Evolutionary conservation across 257 asterid species (phyloP), one percentile per base, ranked within the genome.

Genomic region (Nicotiana tomentosiformis): DNA sequence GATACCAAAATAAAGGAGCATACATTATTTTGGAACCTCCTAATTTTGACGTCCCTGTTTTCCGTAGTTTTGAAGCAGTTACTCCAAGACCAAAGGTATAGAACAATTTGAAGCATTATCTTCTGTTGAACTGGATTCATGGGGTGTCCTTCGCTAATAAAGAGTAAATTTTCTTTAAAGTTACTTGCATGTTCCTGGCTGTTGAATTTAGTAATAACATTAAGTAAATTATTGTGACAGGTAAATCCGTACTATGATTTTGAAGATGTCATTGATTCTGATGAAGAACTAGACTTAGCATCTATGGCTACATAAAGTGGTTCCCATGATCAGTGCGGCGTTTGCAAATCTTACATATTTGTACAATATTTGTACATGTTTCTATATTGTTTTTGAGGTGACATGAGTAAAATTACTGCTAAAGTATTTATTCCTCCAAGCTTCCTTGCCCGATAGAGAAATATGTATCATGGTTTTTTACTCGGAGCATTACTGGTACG

Each of bases 61-160:
- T 92, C 83, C 97, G 78, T 79, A 92, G 92, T 88, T 96, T 94
- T 82, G 97, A 92, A 82, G 99, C 99, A 66, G 90, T 96, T 86
- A 84, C 93, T 84, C 99, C 99, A 62, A 92, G 99, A 82, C 98
- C 99, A 26, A 87, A 87, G 98, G 99, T 96, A 62, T 88, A 58
- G 4, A 76, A 51, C 43, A 26, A 10, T 15, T 74, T 49, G 64
- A 43, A 74, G 82, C 80, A 69, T 55, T 77, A 77, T 77, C 61
- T 58, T 43, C 49, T 53, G 18, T 17, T 23, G 37, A 49, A 18
- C 58, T 5, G 20, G 11, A 30, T 81, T 39, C 53, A 26, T 17
- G 56, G 32, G 77, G 26, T 30, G n/a, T 29, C 17, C 23, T 81
- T 81, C 7, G 49, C 26, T 43, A 14, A 10, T 12, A 9, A 12